These are phyloP conservation scores for Acanthamoeba sp. DNA, from an alignment of 208 protist genomes.

Conservation along the genomic window DNA sequence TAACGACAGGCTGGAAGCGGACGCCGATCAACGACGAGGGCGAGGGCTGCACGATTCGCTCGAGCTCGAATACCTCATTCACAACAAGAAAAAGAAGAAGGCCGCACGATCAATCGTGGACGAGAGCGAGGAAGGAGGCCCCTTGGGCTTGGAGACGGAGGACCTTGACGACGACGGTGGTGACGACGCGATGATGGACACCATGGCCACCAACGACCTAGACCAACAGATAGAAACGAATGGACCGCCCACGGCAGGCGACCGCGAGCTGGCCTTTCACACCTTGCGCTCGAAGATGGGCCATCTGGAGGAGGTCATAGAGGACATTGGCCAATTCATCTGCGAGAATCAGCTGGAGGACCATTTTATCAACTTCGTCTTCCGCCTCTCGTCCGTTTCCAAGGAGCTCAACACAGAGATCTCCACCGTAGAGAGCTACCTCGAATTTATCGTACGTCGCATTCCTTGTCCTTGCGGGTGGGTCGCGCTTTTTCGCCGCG, in stretches of 20 bases:
- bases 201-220: not conserved
- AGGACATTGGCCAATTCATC: constrained; percentile 57
- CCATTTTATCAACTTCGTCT: constrained; percentile 47
- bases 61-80: not conserved
- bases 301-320: constrained; percentile 21
- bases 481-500: not conserved
- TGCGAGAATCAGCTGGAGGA: constrained; percentile 45
- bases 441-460: constrained; percentile 33
- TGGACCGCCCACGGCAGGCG: not conserved
- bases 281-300: constrained; percentile 43
- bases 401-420: constrained; percentile 30
- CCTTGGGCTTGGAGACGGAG: not conserved
- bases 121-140: not conserved
- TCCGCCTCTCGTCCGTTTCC: constrained; percentile 22
- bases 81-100: constrained; percentile 42
- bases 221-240: constrained; percentile 8
- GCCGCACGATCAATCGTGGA: not conserved
- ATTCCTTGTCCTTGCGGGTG: not conserved
- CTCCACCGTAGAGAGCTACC: constrained; percentile 38
- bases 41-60: not conserved
- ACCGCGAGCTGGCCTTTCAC: constrained; percentile 13
- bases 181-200: constrained; percentile 2
- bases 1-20: not conserved
- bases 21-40: not conserved
- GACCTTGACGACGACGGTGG: not conserved